Conservation (phyloP, 345 rosid genomes). For the Psidium guajava region DNA sequence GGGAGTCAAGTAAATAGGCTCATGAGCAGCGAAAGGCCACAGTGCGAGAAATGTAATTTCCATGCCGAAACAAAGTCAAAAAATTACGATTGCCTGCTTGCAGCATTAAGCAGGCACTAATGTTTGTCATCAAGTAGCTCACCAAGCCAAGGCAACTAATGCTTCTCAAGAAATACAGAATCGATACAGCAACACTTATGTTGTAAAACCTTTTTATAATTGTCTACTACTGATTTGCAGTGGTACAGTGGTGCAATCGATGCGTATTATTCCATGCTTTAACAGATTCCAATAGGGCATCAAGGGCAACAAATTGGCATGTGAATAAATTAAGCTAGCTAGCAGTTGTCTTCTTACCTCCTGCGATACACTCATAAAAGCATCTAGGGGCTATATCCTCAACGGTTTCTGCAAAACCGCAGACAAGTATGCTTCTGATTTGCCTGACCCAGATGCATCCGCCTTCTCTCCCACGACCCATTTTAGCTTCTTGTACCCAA, state of each 20-base stretch:
- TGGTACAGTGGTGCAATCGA: background rate
- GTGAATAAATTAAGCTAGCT: background rate
- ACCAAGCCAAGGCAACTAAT: background rate
- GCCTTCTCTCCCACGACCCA: slow-evolving; percentile 87
- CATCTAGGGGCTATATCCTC: slow-evolving; percentile 28
- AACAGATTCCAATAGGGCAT: background rate
- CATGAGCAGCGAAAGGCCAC: background rate
- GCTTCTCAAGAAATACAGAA: background rate
- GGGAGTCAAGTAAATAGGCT: background rate
- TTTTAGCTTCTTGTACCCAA: slow-evolving; percentile 87
- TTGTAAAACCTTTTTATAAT: background rate
- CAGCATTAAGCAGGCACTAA: background rate
- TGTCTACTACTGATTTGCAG: background rate
- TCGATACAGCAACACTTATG: background rate
- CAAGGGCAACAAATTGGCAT: slow-evolving; percentile 1
- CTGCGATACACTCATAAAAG: background rate
- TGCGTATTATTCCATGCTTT: background rate
- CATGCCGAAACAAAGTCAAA: background rate
- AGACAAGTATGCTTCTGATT: slow-evolving; percentile 58
- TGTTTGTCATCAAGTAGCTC: background rate
- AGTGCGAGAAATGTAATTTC: background rate
- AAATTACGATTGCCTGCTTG: background rate
- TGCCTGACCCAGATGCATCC: slow-evolving; percentile 22
- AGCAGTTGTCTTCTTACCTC: background rate
- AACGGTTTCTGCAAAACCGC: slow-evolving; percentile 92